phyloP scores from a whole-genome alignment of 257 asterid genomes.

The Lithospermum erythrorhizon region DNA sequence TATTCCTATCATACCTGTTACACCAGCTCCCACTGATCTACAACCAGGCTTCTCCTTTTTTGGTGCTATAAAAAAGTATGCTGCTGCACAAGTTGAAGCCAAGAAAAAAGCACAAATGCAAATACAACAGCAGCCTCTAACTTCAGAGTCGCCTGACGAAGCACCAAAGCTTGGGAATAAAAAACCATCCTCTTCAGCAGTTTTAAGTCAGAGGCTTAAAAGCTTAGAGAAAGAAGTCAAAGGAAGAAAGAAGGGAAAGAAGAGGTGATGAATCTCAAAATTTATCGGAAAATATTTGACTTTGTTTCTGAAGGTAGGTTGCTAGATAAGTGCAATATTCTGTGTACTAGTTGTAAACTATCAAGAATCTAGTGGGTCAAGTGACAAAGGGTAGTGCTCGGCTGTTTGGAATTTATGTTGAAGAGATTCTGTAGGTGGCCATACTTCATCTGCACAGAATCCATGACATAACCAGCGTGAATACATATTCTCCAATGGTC shows the following conservation, averaged over 20 bases:
- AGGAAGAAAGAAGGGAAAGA: conserved; percentile 68
- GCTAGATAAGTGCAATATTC: neutral
- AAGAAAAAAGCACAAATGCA: conserved; percentile 5
- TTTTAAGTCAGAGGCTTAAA: conserved; percentile 47
- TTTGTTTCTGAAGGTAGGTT: neutral
- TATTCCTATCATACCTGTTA: conserved; percentile 44
- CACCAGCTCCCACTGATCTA: conserved; percentile 25
- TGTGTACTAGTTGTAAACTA: neutral
- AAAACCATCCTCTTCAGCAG: conserved; percentile 29
- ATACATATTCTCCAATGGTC: no score
- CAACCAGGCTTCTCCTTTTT: conserved; percentile 52
- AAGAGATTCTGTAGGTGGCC: no score
- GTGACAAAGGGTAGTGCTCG: neutral
- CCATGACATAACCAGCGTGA: no score
- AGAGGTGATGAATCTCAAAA: conserved; percentile 29
- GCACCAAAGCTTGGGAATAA: conserved; percentile 25
- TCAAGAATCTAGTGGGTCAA: neutral
- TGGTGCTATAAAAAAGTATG: conserved; percentile 41
- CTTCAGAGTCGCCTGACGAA: conserved; percentile 21
- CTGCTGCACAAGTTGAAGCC: conserved; percentile 46
- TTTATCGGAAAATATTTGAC: neutral
- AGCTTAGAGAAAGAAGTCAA: conserved; percentile 74
- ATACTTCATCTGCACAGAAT: no score
- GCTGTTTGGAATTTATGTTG: no score
- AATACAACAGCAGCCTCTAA: conserved; percentile 22